Evolutionary conservation across 805 yeast species (phyloP), one percentile per base, ranked within the genome.

Genomic region (Candida dajiaensis): DNA sequence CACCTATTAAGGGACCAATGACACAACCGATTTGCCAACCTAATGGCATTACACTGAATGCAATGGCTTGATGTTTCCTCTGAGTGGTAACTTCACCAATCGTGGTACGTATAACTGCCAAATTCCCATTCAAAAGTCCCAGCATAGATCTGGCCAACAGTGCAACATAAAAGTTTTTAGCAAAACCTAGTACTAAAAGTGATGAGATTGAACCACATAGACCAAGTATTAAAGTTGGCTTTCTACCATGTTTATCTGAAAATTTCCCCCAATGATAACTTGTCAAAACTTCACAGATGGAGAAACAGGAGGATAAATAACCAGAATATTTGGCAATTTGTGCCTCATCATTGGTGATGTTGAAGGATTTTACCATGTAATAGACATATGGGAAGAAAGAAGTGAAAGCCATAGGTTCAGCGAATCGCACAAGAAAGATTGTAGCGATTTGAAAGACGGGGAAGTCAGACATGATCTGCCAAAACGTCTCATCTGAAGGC

Each of bases 331-430:
- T 53, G 39, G 54, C 47, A 11, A 51, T 48, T 25, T 53, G 54
- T 4, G 54, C 52, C 6, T 53, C 50, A 28, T 42, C 44, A 15
- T 49, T 41, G 10, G 56, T 54, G 12, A 53, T 46, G 10, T 47
- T 52, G 22, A 53, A 53, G 40, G 51, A 54, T 20, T 46, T 31
- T 12, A 53, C 52, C 54, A 53, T 53, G 50, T 50, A 53, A 43
- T 44, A 53, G 28, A 53, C 56, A 39, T 53, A 53, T n/a, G 56
- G 51, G 48, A 53, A 53, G 23, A 53, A 39, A 1, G 54, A 48
- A 13, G 51, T 48, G 51, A 53, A 53, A 8, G 54, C 56, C 15
- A 53, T 49, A 6, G 56, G 56, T 25, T 53, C 56, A 3, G 56
- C 56, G 29, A 53, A 48, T 20, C 56, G 38, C 13, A 53, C 54